phyloP scores from a whole-genome alignment of 2,329 filamentous ascomycete species.

The Aspergillus latus region DNA sequence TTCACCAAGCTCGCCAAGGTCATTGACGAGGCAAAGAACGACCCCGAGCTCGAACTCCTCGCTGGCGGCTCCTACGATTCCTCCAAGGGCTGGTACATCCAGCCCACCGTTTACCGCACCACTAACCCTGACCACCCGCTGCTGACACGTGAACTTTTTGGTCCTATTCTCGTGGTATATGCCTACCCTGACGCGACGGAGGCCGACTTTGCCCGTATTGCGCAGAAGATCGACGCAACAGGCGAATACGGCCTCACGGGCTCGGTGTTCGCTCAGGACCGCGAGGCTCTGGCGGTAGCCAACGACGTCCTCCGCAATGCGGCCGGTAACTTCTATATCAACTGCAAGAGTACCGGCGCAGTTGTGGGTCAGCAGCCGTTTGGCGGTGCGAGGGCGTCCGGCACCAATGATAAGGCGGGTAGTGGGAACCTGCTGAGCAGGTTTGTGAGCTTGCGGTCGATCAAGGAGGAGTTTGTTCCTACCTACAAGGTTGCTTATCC shows the following conservation, averaged over 20 bases:
- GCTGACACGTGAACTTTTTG: constrained; percentile 77
- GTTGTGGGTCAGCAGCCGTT: constrained; percentile 73
- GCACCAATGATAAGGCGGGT: constrained; percentile 72
- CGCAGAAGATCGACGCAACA: constrained; percentile 49
- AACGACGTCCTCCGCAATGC: constrained; percentile 39
- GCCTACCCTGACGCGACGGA: constrained; percentile 70
- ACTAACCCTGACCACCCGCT: constrained; percentile 72
- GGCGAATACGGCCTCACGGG: constrained; percentile 45
- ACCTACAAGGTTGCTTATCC: constrained; percentile 66
- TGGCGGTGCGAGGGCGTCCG: constrained; percentile 66
- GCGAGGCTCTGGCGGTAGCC: constrained; percentile 35
- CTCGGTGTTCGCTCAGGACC: constrained; percentile 44
- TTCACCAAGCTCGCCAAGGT: constrained; percentile 77
- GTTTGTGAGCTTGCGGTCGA: constrained; percentile 66
- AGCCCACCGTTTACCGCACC: constrained; percentile 78
- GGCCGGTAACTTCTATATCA: constrained; percentile 47
- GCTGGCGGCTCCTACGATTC: constrained; percentile 75
- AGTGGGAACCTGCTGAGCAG: constrained; percentile 63
- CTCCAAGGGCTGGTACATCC: constrained; percentile 76
- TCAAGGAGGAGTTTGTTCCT: constrained; percentile 73
- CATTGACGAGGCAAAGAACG: constrained; percentile 77
- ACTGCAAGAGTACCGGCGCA: constrained; percentile 60
- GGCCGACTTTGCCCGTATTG: constrained; percentile 60
- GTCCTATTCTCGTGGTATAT: constrained; percentile 71
- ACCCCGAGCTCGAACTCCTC: constrained; percentile 69